phyloP scores from a whole-genome alignment of 306 rosid species.

The Casuarina cunninghamiana region DNA sequence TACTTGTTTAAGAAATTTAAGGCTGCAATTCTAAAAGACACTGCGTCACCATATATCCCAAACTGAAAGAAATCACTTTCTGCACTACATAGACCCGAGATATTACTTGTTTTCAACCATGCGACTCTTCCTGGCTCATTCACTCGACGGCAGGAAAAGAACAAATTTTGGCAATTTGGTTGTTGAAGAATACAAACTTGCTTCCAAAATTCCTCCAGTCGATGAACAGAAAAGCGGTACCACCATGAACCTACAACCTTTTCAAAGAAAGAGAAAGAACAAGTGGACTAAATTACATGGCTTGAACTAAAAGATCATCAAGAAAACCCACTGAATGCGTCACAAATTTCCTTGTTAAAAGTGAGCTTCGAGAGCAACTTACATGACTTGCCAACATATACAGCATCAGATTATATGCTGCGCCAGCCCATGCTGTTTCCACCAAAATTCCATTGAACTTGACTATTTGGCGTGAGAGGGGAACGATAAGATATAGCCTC shows the following conservation, averaged over 20 bases:
- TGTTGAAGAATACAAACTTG: conserved; percentile 50
- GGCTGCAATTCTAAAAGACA: conserved; percentile 58
- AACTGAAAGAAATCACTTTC: conserved; percentile 41
- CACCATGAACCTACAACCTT: conserved; percentile 95
- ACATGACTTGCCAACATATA: conserved; percentile 99
- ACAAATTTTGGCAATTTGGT: conserved; percentile 46
- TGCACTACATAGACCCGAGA: conserved; percentile 62
- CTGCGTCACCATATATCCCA: conserved; percentile 85
- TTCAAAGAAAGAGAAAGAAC: neutral
- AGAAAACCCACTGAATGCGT: no score
- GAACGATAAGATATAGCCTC: conserved; percentile 74
- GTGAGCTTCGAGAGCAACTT: conserved; percentile 25
- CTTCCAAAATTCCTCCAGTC: conserved; percentile 96
- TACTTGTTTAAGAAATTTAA: conserved; percentile 75
- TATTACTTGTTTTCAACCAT: conserved; percentile 68
- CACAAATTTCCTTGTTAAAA: no score
- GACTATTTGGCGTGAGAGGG: conserved; percentile 83
- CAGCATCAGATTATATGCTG: conserved; percentile 90
- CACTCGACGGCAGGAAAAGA: conserved; percentile 57
- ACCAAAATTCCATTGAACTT: conserved; percentile 87
- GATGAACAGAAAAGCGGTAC: conserved; percentile 80
- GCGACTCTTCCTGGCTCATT: conserved; percentile 39
- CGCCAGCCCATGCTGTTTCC: conserved; percentile 98
- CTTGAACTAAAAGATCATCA: no score
- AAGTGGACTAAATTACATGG: no score